phyloP scores from a whole-genome alignment of 768 basidiomycete species.

The Lactarius deliciosus region DNA sequence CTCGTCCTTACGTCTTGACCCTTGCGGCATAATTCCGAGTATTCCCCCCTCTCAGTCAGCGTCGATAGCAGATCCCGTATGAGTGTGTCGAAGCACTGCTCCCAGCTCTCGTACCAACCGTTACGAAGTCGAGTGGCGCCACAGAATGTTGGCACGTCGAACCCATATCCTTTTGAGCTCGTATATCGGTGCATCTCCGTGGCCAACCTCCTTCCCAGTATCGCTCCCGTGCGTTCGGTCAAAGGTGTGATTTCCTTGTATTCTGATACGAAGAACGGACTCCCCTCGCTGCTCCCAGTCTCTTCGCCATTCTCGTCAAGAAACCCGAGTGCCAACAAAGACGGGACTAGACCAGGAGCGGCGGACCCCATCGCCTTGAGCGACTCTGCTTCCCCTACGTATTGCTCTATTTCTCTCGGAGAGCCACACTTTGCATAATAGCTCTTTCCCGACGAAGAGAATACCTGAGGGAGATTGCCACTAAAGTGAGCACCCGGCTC shows the following conservation, averaged over 20 bases:
- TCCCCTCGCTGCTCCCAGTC: slow-evolving; percentile 37
- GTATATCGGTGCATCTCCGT: slow-evolving; percentile 60
- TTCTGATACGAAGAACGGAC: slow-evolving; percentile 71
- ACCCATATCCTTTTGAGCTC: slow-evolving; percentile 62
- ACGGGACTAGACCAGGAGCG: slow-evolving; percentile 68
- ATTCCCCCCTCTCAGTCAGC: slow-evolving; percentile 43
- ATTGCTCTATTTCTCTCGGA: slow-evolving; percentile 59
- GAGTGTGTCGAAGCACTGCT: slow-evolving; percentile 62
- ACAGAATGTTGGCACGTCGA: slow-evolving; percentile 73
- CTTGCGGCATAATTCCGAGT: slow-evolving; percentile 49
- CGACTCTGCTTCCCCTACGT: slow-evolving; percentile 65
- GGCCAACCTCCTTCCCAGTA: slow-evolving; percentile 62
- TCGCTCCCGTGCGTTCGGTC: slow-evolving; percentile 44
- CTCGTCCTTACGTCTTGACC: slow-evolving; percentile 50
- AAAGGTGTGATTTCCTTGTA: slow-evolving; percentile 61
- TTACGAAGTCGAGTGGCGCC: slow-evolving; percentile 69
- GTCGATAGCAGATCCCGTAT: slow-evolving; percentile 56
- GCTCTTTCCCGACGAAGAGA: slow-evolving; percentile 53
- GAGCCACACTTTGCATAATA: slow-evolving; percentile 68
- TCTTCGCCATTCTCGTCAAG: slow-evolving; percentile 33
- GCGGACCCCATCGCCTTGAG: slow-evolving; percentile 59
- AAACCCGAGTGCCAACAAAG: slow-evolving; percentile 51
- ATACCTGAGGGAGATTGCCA: slow-evolving; percentile 46
- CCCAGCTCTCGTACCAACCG: slow-evolving; percentile 74
- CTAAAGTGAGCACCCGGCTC: slow-evolving; percentile 54